Conservation (phyloP, 2,329 filamentous ascomycete species). For the Scedosporium apiospermum region DNA sequence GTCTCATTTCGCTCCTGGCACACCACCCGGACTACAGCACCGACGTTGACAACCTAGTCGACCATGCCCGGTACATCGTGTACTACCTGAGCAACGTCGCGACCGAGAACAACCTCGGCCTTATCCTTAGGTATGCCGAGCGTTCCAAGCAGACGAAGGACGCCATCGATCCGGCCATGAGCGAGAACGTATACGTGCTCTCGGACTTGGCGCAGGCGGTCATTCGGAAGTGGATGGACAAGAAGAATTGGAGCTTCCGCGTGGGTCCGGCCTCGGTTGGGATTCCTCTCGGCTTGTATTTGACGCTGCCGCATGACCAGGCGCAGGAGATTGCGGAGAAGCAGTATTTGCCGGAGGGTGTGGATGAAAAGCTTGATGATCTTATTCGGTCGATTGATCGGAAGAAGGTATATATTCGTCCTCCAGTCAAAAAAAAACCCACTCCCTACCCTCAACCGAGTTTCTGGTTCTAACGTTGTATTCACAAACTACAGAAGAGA, state of each 20-base stretch:
- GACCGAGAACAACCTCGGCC: slow-evolving; percentile 74
- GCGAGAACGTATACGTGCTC: slow-evolving; percentile 72
- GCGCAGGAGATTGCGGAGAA: slow-evolving; percentile 82
- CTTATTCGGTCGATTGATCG: slow-evolving; percentile 56
- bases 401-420: slow-evolving; percentile 46
- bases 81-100: slow-evolving; percentile 81
- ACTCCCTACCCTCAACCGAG: no score
- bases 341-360: slow-evolving; percentile 68
- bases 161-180: slow-evolving; percentile 56
- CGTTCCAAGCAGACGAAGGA: slow-evolving; percentile 86
- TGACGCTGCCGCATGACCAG: slow-evolving; percentile 58
- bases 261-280: slow-evolving; percentile 74
- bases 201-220: slow-evolving; percentile 79
- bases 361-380: slow-evolving; percentile 68
- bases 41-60: slow-evolving; percentile 57
- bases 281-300: slow-evolving; percentile 71
- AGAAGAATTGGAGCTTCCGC: slow-evolving; percentile 77
- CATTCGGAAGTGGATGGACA: slow-evolving; percentile 77
- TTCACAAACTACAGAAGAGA: slow-evolving; percentile 36
- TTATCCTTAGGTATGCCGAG: slow-evolving; percentile 88
- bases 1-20: slow-evolving; percentile 78
- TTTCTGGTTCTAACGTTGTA: neutral
- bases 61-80: slow-evolving; percentile 80
- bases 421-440: no score
- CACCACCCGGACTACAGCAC: slow-evolving; percentile 84